Evolutionary conservation across 2,329 filamentous ascomycete genomes (phyloP), one percentile per base, ranked within the genome.

Genomic region (Alternaria arborescens): DNA sequence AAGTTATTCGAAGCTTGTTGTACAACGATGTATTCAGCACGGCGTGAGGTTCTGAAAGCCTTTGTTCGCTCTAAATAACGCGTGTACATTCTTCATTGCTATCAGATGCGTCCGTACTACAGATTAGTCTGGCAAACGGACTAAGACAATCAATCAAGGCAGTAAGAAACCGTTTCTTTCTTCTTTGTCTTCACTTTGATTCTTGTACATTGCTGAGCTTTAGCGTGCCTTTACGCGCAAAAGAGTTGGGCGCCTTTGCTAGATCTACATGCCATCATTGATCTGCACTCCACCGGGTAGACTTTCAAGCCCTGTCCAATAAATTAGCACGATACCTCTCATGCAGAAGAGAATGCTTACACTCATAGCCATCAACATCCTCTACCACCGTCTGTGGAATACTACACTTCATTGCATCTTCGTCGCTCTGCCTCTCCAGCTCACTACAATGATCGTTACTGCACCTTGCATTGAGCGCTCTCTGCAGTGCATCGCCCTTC

Each of bases 401-500:
- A 16, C 52, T 64, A 38, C 73, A 76, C 38, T 68, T 66, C 66
- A 72, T 75, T 1, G 72, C 71, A 12, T 73, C 70, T 50, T 71
- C 71, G 22, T 69, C 65, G 3, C 64, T 69, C 65, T 76, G 73
- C n/a, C 67, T 60, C 28, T 55, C 44, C 34, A 76, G 55, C 60
- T 71, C 61, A 71, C 68, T 67, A 48, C 73, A 76, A 2, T 66
- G 24, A 56, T 73, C 73, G 46, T 70, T 72, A 12, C 67, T 64
- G 58, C 73, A 74, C 14, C 70, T 51, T 12, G 72, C 70, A 61
- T 76, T 58, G 36, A 76, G 26, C 16, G 71, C 73, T 6, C 72
- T 65, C 48, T 76, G 73, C 12, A 76, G 56, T 7, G 66, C 54
- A 44, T 76, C 72, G 34, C 71, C 73, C 47, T 75, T 70, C 73